phyloP scores from a whole-genome alignment of 2,329 filamentous ascomycete genomes.

The Xylaria multiplex region DNA sequence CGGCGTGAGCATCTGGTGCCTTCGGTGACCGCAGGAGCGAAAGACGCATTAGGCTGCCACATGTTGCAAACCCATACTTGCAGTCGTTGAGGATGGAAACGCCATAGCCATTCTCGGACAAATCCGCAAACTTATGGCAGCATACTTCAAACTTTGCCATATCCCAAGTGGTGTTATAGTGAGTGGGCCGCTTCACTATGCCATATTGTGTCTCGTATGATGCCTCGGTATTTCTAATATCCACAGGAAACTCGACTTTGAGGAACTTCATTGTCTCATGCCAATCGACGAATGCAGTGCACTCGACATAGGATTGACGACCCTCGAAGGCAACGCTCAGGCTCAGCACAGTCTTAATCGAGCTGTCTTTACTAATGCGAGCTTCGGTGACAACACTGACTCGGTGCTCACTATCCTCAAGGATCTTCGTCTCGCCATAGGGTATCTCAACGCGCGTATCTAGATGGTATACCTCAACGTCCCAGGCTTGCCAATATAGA shows the following conservation, averaged over 20 bases:
- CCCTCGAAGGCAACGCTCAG: constrained; percentile 75
- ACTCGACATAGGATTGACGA: constrained; percentile 76
- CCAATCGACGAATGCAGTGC: constrained; percentile 92
- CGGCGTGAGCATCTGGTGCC: constrained; percentile 90
- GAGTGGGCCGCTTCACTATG: constrained; percentile 86
- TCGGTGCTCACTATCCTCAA: constrained; percentile 76
- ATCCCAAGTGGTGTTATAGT: constrained; percentile 98
- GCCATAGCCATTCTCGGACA: constrained; percentile 88
- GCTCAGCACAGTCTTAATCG: constrained; percentile 85
- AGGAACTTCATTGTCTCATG: constrained; percentile 96
- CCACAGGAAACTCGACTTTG: constrained; percentile 97
- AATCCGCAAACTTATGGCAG: constrained; percentile 92
- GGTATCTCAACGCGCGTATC: constrained; percentile 82
- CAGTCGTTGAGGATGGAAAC: constrained; percentile 94
- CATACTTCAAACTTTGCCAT: constrained; percentile 99
- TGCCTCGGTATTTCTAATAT: constrained; percentile 89
- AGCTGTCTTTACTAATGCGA: constrained; percentile 86
- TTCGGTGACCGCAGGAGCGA: constrained; percentile 88
- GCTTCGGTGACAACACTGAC: constrained; percentile 87
- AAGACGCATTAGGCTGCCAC: constrained; percentile 88
- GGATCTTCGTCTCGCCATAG: constrained; percentile 74
- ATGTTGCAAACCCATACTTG: constrained; percentile 95
- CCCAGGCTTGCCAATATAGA: constrained; percentile 97
- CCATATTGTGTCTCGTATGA: constrained; percentile 96
- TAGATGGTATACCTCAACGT: constrained; percentile 96